Base-by-base conservation (phyloP, 2,329 filamentous ascomycete species). In the Madurella mycetomatis region DNA sequence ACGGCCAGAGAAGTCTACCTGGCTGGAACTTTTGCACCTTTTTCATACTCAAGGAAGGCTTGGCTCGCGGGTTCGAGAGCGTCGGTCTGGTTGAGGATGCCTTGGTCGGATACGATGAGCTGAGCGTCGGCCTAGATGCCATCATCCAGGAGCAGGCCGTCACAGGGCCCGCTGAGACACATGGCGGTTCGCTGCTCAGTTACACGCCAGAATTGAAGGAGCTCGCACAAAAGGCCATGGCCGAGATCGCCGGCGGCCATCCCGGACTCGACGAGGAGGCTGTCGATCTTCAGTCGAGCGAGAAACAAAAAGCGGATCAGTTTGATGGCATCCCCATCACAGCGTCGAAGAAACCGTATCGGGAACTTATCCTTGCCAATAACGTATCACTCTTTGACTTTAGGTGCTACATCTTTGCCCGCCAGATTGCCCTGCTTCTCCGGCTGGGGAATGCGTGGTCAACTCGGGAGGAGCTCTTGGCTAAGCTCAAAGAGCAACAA, bases 1-100 rank as follows among this genome's bases (percentile, higher is more conserved):
- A 97, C 63, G 82, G 86, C 0, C 92, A 97, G 69, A 82, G 92
- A 45, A 85, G 78, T 34, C 73, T 99, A 16, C 94, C 94, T 0
- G 94, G 94, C 0, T 99, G 94, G 94, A 99, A 99, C 67, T 99
- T 99, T 68, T 97, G 94, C 71, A 99, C 94, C 0, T 99, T 99
- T 69, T 99, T 99, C 69, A 92, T 99, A 15, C 78, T 99, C 9
- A 99, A 99, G 66, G 94, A 99, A 70, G 94, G 94, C 0, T 75
- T 99, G 37, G 92, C 94, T 1, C 82, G 90, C 61, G 95, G 92
- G 0, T 96, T 99, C 62, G 95, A 99, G 70, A 97, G 90, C 67
- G 92, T 97, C 2, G 95, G 95, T 0, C 76, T 99, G 9, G 90
- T 96, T 9, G 94, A 99, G 66, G 94, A 99, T 77, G 92, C 94